Evolutionary conservation across 1,284 basidiomycete species (phyloP), one percentile per base, ranked within the genome.

Genomic region (Tylopilus sp.): DNA sequence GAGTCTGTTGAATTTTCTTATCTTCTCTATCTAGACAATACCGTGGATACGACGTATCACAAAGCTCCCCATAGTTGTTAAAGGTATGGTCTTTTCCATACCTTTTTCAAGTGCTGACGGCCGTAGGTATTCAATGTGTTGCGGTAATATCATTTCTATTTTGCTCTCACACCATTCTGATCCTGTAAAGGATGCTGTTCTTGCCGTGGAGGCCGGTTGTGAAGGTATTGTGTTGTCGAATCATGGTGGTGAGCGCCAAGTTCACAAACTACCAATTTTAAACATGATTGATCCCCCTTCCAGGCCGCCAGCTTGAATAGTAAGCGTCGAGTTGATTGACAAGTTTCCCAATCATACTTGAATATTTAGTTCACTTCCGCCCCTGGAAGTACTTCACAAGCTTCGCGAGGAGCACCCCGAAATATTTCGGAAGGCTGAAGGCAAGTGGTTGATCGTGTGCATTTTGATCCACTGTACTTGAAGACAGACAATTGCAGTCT

Each of bases 171-270:
- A 57, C 36, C 64, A 29, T 58, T 44, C 63, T 68, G 33, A 74
- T 52, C 53, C 24, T 24, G 47, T 62, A 15, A 64, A 91, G 89
- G 92, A 94, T 77, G 96, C 95, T 3, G 89, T 98, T 9, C 85
- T 95, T 62, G 97, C 97, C 26, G 91, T 88, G n/a, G 93, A 98
- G 74, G 89, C 89, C 18, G 95, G 96, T 6, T 89, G 93, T 24
- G 91, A 95, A 67, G 96, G 95, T 8, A 93, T 98, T 62, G 85
- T 98, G 33, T 80, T 96, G 22, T 95, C 94, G 6, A 98, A 98
- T 72, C 96, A 97, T 73, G 95, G 95, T 65, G 95, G 96, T 89
- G 76, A 71, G 88, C 61, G 75, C 36, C 74, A 22, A n/a, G 70
- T 9, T 60, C 38, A 22, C 38, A 24, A 22, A 58, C 32, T 33